A percentile compares a stretch with the other conserved stretches of the same genome.
Conservation (phyloP, 257 asterid genomes). For the Handroanthus guayacan region DNA sequence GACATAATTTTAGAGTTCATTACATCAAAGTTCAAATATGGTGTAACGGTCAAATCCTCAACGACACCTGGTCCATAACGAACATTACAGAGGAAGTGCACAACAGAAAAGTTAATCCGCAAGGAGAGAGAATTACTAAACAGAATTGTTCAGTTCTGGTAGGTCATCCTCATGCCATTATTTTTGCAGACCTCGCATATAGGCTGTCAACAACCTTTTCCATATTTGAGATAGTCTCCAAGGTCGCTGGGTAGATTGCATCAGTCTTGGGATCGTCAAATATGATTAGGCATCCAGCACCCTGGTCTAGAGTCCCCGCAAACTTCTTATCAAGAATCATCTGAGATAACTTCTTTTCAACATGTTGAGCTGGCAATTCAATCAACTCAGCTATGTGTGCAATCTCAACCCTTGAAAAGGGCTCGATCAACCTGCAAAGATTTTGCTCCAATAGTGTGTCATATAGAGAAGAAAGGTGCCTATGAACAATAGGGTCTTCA, state of each 20-base stretch:
- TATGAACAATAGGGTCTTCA: slow-evolving; percentile 71
- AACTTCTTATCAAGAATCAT: slow-evolving; percentile 73
- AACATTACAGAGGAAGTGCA: slow-evolving; percentile 14
- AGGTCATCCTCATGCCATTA: slow-evolving; percentile 57
- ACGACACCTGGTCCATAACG: slow-evolving; percentile 18
- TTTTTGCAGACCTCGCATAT: slow-evolving; percentile 66
- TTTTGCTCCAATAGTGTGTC: slow-evolving; percentile 73
- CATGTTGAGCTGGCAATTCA: slow-evolving; percentile 61
- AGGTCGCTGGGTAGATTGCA: slow-evolving; percentile 60
- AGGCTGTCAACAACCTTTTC: slow-evolving; percentile 75
- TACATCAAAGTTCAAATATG: slow-evolving; percentile 25
- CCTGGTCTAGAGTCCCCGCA: slow-evolving; percentile 74
- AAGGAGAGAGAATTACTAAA: slow-evolving; percentile 22
- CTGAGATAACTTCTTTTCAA: slow-evolving; percentile 67
- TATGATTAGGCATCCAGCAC: slow-evolving; percentile 68
- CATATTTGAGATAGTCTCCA: slow-evolving; percentile 68
- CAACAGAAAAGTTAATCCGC: slow-evolving; percentile 14
- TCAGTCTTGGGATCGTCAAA: slow-evolving; percentile 70
- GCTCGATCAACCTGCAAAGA: slow-evolving; percentile 74
- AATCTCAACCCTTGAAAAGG: slow-evolving; percentile 66
- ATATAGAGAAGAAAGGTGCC: slow-evolving; percentile 70
- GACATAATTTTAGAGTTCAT: background rate
- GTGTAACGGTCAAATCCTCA: slow-evolving; percentile 27
- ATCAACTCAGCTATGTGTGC: slow-evolving; percentile 66
- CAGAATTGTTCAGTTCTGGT: slow-evolving; percentile 5